Evolutionary conservation across 139 green algal genomes (phyloP), one percentile per base, ranked within the genome.

Genomic region (Chlorella sp.): DNA sequence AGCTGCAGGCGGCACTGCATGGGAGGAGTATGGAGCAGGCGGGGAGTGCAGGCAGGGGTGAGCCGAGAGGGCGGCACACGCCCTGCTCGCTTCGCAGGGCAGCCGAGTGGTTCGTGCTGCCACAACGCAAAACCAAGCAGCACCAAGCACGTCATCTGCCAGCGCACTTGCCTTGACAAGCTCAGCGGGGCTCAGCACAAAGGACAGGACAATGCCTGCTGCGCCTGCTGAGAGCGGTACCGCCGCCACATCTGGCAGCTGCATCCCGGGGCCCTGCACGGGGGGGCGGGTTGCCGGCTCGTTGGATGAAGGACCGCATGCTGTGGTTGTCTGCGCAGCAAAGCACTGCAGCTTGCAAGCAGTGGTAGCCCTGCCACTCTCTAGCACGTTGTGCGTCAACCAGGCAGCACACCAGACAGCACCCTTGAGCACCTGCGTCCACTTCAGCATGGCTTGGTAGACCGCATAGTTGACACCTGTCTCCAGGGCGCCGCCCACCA

Each of bases 401-500:
- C n/a, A 20, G 51, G 51, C 51, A 26, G 51, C 51, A 60, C 51
- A 60, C 13, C 51, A 60, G 13, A 60, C 7, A 17, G 46, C 46
- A 7, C 46, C 51, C 7, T 11, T 22, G 70, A 26, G 28, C 34
- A 17, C 24, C 43, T 78, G 72, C 43, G 72, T 78, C 72, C 40
- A 48, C 28, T 48, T 32, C 77, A 73, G 60, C 40, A 58, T 41
- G 13, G 60, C 77, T n/a, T 84, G 79, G 20, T 84, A 84, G 19
- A 84, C 87, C 30, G 79, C 72, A 73, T 97, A 97, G 86, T 95
- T 97, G 26, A 97, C 82, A 0, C 92, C 94, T 3, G 92, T 97
- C 76, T 97, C 94, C 14, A 93, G 43, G 1, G 93, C 92, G n/a
- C 93, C 94, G 4, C 94, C 94, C 16, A 97, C 64, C 41, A 97